phyloP scores from a whole-genome alignment of 192 early-diverging fungal species.

The Phlyctochytrium bullatum region DNA sequence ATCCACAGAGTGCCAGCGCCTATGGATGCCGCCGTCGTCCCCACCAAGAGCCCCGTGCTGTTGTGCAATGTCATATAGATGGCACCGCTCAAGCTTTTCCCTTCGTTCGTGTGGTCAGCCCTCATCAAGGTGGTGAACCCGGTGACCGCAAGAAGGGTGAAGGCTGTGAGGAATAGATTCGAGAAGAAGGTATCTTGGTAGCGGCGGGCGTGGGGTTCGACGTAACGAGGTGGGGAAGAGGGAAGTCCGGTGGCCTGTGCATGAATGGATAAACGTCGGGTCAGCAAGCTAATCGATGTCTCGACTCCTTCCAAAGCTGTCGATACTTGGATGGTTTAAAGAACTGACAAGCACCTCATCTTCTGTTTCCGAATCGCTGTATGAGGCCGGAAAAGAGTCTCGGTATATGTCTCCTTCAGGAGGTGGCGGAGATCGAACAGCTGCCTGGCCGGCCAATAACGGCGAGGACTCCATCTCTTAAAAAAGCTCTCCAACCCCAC shows the following conservation, averaged over 20 bases:
- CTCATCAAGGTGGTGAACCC: slow-evolving; percentile 58
- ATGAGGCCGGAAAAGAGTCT: neutral
- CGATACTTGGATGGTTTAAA: no score
- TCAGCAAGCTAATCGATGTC: neutral
- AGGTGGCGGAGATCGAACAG: neutral
- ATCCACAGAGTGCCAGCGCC: slow-evolving; percentile 16
- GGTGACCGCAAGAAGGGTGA: slow-evolving; percentile 43
- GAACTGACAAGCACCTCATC: no score
- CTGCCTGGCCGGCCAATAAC: neutral
- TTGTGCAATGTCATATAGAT: slow-evolving; percentile 17
- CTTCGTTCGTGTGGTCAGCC: slow-evolving; percentile 30
- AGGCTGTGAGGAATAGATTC: slow-evolving; percentile 6
- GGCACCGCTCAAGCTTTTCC: neutral
- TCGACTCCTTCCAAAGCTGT: no score
- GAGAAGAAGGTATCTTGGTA: slow-evolving; percentile 15
- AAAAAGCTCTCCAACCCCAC: no score
- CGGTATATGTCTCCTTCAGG: neutral
- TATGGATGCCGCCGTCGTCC: slow-evolving; percentile 6
- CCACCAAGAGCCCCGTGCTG: slow-evolving; percentile 8
- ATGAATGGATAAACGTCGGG: neutral
- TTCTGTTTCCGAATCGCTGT: slow-evolving; percentile 2
- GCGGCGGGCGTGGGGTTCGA: neutral
- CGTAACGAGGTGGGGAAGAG: neutral
- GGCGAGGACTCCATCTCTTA: neutral
- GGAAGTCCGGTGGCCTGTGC: neutral